Percentiles rank a stretch among this genome's conserved stretches.
phyloP scores from a whole-genome alignment of 805 yeast genomes.

The Scheffersomyces spartinae region DNA sequence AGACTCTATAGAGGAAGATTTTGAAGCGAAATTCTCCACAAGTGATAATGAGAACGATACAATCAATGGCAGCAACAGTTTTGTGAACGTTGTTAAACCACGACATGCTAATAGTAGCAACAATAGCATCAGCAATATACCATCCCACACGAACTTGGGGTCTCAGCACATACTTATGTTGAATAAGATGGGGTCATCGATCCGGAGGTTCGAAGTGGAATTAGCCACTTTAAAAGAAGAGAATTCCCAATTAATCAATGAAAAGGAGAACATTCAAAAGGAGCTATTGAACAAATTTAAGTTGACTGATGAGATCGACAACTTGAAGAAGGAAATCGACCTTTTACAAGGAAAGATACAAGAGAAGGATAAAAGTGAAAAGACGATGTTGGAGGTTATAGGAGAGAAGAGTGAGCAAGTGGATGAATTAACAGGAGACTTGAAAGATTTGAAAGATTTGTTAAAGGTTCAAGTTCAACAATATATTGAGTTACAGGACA shows the following conservation, averaged over 20 bases:
- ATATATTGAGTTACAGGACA: slow-evolving; percentile 63
- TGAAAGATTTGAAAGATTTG: slow-evolving; percentile 77
- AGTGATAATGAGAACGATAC: too few species aligned
- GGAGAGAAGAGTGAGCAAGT: slow-evolving; percentile 86
- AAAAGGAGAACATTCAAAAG: slow-evolving; percentile 55
- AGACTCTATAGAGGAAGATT: too few species aligned
- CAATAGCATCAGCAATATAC: too few species aligned
- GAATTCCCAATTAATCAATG: slow-evolving; percentile 36
- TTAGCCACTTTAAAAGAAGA: slow-evolving; percentile 54
- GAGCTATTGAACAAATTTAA: slow-evolving; percentile 43
- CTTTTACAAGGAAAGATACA: slow-evolving; percentile 19
- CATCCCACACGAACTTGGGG: too few species aligned
- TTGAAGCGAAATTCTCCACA: too few species aligned
- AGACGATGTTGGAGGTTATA: slow-evolving; percentile 53
- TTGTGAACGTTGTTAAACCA: too few species aligned
- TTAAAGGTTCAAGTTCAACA: slow-evolving; percentile 79
- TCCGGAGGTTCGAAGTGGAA: slow-evolving; percentile 75
- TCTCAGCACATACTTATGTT: too few species aligned
- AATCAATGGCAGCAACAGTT: too few species aligned
- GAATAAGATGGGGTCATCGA: slow-evolving; percentile 63
- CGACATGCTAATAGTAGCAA: too few species aligned
- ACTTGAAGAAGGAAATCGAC: slow-evolving; percentile 17
- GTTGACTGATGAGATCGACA: slow-evolving; percentile 14
- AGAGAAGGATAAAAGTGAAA: slow-evolving; percentile 26
- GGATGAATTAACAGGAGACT: slow-evolving; percentile 80